phyloP scores from a whole-genome alignment of 176 grass and related monocot species.

The Bromus sterilis region DNA sequence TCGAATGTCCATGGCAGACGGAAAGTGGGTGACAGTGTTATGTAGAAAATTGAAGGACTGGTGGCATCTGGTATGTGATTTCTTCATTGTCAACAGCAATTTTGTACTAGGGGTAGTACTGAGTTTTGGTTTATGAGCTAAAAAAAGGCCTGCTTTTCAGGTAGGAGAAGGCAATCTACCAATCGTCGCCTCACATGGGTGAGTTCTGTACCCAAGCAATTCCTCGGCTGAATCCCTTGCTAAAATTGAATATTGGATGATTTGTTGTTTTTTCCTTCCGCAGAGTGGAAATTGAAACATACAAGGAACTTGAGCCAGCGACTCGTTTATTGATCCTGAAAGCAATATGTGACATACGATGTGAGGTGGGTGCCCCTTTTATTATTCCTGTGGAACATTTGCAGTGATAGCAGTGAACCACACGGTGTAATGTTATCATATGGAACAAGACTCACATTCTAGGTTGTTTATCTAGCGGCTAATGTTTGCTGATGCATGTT shows the following conservation, averaged over 20 bases:
- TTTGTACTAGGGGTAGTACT: slow-evolving; percentile 16
- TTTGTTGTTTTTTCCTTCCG: slow-evolving; percentile 7
- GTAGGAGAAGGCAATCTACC: slow-evolving; percentile 85
- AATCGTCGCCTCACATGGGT: slow-evolving; percentile 85
- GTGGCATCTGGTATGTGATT: slow-evolving; percentile 82
- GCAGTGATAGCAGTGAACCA: not conserved
- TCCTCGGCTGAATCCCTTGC: not conserved
- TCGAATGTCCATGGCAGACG: slow-evolving; percentile 67
- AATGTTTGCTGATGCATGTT: not conserved
- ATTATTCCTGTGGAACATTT: not conserved
- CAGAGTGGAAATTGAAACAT: slow-evolving; percentile 71
- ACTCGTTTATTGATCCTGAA: slow-evolving; percentile 79
- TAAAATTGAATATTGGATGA: slow-evolving; percentile 14
- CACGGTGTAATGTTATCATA: not conserved
- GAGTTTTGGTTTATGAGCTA: slow-evolving; percentile 38
- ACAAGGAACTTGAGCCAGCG: slow-evolving; percentile 68
- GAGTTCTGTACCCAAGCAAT: slow-evolving; percentile 19
- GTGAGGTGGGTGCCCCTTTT: slow-evolving; percentile 51
- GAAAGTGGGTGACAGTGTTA: slow-evolving; percentile 81
- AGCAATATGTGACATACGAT: slow-evolving; percentile 88
- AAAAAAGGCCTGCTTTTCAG: slow-evolving; percentile 44
- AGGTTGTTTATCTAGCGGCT: not conserved
- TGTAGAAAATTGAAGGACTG: slow-evolving; percentile 94
- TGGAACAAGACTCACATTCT: not conserved
- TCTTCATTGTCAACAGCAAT: slow-evolving; percentile 4